Evolutionary conservation across 805 yeast genomes (phyloP), one percentile per base, ranked within the genome.

Genomic region (Lipomyces sp.): DNA sequence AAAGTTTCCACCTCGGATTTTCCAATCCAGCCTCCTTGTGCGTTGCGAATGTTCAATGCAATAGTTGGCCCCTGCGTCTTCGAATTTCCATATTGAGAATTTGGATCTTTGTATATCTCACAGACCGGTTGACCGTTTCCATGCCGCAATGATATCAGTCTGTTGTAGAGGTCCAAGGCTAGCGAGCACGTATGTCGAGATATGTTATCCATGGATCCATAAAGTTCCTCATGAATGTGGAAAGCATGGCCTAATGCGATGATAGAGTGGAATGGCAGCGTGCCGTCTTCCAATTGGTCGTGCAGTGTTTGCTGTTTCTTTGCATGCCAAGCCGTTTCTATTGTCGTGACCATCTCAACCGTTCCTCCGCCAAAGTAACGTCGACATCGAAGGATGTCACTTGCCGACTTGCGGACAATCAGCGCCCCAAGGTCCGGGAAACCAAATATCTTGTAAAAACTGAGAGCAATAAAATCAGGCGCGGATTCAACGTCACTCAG

Each of bases 311-410:
- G 33, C 54, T 15, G 32, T 51, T 24, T 51, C 30, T 29, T 51
- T 15, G 54, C 54, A 30, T 51, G 33, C 54, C 54, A 51, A 8
- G 54, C 8, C 6, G 1, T 3, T 4, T 51, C 24, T n/a, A 51
- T 15, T 5, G 54, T 13, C 15, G 54, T 51, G 30, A 51, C 54
- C 54, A 51, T 51, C 7, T 51, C 54, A 4, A 51, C 54, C 18
- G 54, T 51, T 51, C 54, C 54, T 11, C 54, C 54, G 13, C 54
- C 54, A 13, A 51, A 51, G 54, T 51, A 51, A n/a, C 54, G 54
- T 51, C 54, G 54, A 30, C 24, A 13, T 29, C n/a, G 54, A 51
- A 51, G 30, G 1, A n/a, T 51, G 24, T 51, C 54, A 51, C 54
- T 13, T 51, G 54, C 33, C 10, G n/a, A n/a, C 30, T 51, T 51